These are phyloP conservation scores for Phaseolus coccineus DNA, from an alignment of 331 rosid genomes.

Conservation along the genomic window DNA sequence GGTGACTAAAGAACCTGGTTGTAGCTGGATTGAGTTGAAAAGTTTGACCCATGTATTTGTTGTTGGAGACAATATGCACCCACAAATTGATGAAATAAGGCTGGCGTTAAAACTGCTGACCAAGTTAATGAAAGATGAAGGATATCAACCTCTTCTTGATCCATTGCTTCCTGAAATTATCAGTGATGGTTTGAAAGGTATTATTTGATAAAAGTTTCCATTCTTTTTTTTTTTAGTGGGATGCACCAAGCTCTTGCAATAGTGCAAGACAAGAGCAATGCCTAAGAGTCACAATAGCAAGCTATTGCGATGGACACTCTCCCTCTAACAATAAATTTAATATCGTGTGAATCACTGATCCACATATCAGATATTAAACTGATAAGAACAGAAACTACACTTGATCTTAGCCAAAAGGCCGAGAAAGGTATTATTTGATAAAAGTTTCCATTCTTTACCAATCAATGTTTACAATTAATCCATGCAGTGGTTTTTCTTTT, in stretches of 20 bases:
- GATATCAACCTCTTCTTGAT: constrained; percentile 53
- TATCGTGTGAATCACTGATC: background rate
- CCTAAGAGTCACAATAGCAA: background rate
- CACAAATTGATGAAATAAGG: constrained; percentile 62
- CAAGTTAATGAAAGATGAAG: constrained; percentile 77
- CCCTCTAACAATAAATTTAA: constrained; percentile 7
- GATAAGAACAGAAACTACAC: constrained; percentile 14
- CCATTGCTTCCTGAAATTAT: constrained; percentile 13
- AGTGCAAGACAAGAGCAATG: too few species aligned
- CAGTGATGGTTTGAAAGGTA: constrained; percentile 44
- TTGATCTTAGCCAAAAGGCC: constrained; percentile 37
- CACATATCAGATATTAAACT: constrained; percentile 41
- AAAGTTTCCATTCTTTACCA: constrained; percentile 11
- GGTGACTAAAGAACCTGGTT: constrained; percentile 85
- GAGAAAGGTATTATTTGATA: constrained; percentile 36
- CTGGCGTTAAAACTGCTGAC: constrained; percentile 56
- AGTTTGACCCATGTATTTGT: constrained; percentile 84
- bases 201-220: background rate
- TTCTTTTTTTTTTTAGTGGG: background rate
- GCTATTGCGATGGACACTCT: background rate
- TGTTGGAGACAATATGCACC: constrained; percentile 86
- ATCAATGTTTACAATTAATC: constrained; percentile 16
- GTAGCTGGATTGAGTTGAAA: constrained; percentile 90
- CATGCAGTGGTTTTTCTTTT: background rate
- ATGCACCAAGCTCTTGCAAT: too few species aligned